Evolutionary conservation across 2,329 filamentous ascomycete genomes (phyloP).

Genomic region (Trichophyton verrucosum): DNA sequence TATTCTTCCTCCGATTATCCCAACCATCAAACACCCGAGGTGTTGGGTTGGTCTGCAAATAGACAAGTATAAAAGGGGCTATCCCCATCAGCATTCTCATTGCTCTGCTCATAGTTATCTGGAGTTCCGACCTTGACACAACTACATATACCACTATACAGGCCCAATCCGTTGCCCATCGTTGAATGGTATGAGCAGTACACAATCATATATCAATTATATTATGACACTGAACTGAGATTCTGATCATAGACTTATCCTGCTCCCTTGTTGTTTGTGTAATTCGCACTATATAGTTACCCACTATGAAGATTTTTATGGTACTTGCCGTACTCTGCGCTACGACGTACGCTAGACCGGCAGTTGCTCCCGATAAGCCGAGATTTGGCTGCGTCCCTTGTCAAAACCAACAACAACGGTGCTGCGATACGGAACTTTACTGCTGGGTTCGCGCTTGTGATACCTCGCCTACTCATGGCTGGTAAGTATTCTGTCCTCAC

Average conservation of each 20-base stretch:
- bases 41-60: background rate
- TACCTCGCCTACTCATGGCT: background rate
- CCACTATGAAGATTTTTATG: background rate
- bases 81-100: background rate
- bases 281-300: background rate
- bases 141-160: too few species aligned
- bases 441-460: background rate
- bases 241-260: background rate
- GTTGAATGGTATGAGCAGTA: background rate
- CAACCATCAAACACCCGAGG: background rate
- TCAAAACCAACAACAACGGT: background rate
- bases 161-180: background rate
- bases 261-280: too few species aligned
- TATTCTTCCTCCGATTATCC: background rate
- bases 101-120: too few species aligned
- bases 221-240: background rate
- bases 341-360: background rate
- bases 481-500: background rate
- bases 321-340: background rate
- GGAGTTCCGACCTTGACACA: too few species aligned
- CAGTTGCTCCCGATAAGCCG: background rate
- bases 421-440: background rate
- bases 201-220: background rate
- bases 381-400: slow-evolving; percentile 1
- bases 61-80: background rate